These are phyloP conservation scores for Hippophae gyantsensis DNA, from an alignment of 306 rosid species.

Conservation along the genomic window DNA sequence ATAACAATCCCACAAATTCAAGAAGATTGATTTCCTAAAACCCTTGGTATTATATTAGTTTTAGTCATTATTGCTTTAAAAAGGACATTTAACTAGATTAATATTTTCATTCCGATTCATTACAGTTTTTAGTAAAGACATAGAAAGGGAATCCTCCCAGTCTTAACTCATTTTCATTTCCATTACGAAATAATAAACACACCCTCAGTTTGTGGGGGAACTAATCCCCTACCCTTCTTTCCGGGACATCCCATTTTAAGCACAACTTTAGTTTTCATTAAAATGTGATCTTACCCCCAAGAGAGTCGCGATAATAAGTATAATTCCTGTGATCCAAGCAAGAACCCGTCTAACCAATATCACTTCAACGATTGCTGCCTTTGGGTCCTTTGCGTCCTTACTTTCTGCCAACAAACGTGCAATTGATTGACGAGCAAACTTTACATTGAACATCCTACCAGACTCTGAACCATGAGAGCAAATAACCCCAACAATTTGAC, in stretches of 20 bases:
- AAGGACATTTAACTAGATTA: too few species aligned
- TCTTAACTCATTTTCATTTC: too few species aligned
- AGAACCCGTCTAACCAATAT: constrained; percentile 60
- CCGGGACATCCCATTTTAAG: background rate
- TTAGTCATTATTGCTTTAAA: too few species aligned
- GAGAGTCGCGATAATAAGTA: constrained; percentile 72
- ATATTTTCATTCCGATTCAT: too few species aligned
- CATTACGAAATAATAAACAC: too few species aligned
- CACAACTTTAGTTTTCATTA: background rate
- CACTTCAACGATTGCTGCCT: constrained; percentile 28
- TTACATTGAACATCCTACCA: constrained; percentile 43
- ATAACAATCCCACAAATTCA: too few species aligned
- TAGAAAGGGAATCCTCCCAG: too few species aligned
- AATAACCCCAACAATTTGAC: constrained; percentile 88
- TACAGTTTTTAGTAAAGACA: too few species aligned
- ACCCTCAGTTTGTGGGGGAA: too few species aligned
- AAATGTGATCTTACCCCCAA: constrained; percentile 57
- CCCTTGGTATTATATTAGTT: too few species aligned
- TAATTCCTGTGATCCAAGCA: constrained; percentile 84
- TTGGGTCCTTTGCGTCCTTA: constrained; percentile 3
- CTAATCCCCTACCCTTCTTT: too few species aligned
- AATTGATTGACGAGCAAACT: constrained; percentile 35
- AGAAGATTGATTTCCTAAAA: too few species aligned
- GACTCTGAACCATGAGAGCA: constrained; percentile 37
- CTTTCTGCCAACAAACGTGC: constrained; percentile 63